These are phyloP conservation scores for Pythium monospermum DNA, from an alignment of 352 stramenopile species.

Conservation along the genomic window DNA sequence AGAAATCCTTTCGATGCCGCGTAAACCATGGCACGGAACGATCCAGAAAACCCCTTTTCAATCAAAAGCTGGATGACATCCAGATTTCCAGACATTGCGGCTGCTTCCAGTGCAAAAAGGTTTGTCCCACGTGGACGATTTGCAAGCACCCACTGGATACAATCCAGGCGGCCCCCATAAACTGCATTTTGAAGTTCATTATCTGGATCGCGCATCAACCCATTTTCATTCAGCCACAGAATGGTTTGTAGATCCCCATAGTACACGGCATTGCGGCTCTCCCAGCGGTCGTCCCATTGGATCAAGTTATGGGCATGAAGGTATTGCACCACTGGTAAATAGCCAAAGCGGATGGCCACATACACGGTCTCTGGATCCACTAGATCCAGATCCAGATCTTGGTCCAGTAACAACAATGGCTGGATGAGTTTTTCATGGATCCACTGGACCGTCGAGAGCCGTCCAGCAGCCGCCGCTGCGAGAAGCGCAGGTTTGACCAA, in stretches of 20 bases:
- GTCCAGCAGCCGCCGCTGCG: conserved; percentile 7
- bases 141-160: conserved; percentile 17
- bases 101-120: conserved; percentile 7
- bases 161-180: conserved; percentile 11
- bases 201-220: conserved; percentile 6
- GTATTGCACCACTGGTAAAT: conserved; percentile 6
- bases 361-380: conserved; percentile 6
- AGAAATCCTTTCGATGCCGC: conserved; percentile 27
- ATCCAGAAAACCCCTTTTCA: not conserved
- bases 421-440: conserved; percentile 6
- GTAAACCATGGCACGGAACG: conserved; percentile 20
- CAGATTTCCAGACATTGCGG: conserved; percentile 1
- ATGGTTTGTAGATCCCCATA: conserved; percentile 7
- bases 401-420: not conserved
- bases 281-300: conserved; percentile 14
- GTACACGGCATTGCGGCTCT: conserved; percentile 12
- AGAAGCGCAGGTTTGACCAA: conserved; percentile 9
- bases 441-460: conserved; percentile 14
- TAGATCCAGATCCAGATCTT: not conserved
- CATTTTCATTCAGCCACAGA: conserved; percentile 4
- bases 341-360: conserved; percentile 1
- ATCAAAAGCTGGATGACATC: conserved; percentile 14
- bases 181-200: conserved; percentile 16
- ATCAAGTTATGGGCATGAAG: conserved; percentile 8
- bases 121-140: conserved; percentile 1